These are phyloP conservation scores for Rhododendron williamsianum DNA, from an alignment of 148 eudicot species.

Conservation along the genomic window DNA sequence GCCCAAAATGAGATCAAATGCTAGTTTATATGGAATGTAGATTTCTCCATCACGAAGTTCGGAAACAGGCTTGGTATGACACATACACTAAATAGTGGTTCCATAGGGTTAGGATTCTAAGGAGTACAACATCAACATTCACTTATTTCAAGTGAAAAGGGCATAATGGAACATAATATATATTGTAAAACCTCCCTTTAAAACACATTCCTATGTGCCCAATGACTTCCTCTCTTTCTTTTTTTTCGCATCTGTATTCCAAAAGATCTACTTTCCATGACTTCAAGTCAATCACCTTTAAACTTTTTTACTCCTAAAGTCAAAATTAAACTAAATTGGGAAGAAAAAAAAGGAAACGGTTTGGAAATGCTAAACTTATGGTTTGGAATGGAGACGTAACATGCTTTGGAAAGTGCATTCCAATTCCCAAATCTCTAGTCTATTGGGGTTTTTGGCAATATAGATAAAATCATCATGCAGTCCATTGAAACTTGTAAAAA, in stretches of 20 bases:
- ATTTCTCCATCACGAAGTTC: neutral
- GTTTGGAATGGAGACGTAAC: neutral
- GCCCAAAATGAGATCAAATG: neutral
- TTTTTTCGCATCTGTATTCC: neutral
- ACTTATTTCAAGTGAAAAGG: neutral
- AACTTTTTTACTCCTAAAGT: neutral
- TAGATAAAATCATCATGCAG: slow-evolving; percentile 4
- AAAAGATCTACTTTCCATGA: neutral
- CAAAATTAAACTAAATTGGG: no score
- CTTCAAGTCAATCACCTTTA: neutral
- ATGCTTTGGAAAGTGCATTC: neutral
- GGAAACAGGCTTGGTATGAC: neutral
- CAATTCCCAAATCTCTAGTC: neutral
- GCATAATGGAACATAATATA: no score
- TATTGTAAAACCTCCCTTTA: no score
- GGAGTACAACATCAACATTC: neutral
- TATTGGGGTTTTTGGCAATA: neutral
- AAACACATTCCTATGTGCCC: no score
- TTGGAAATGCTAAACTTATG: neutral
- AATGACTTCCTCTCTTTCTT: neutral
- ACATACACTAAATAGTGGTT: neutral
- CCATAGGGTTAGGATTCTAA: neutral
- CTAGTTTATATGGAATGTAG: neutral
- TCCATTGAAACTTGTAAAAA: neutral
- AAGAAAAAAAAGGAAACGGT: neutral